phyloP scores from a whole-genome alignment of 2,329 filamentous ascomycete genomes.

The Monosporascus ibericus region DNA sequence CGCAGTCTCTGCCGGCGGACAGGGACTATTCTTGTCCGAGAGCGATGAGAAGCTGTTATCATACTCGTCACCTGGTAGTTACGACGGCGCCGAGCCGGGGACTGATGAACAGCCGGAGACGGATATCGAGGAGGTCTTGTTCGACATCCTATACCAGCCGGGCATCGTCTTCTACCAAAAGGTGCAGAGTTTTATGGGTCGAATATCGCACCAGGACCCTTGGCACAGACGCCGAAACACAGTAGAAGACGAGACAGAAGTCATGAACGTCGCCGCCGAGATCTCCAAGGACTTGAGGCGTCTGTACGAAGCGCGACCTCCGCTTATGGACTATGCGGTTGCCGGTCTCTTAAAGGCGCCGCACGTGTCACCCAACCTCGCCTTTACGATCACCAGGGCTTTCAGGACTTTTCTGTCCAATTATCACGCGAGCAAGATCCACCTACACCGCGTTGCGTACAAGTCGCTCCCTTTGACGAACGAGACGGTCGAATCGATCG shows the following conservation, averaged over 20 bases:
- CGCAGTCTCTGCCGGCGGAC: constrained; percentile 49
- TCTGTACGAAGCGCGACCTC: constrained; percentile 44
- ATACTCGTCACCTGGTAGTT: constrained; percentile 36
- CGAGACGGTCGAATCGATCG: constrained; percentile 41
- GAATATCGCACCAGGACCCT: constrained; percentile 49
- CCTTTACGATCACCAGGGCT: constrained; percentile 43
- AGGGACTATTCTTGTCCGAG: constrained; percentile 45
- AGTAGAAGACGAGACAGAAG: constrained; percentile 52
- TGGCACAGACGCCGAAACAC: constrained; percentile 51
- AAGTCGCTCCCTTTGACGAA: constrained; percentile 45
- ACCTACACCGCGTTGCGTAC: constrained; percentile 52
- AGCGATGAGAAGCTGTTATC: constrained; percentile 40
- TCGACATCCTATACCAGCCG: constrained; percentile 49
- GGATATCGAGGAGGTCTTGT: constrained; percentile 44
- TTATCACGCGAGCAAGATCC: constrained; percentile 49
- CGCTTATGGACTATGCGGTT: constrained; percentile 50
- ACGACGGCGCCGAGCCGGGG: constrained; percentile 24
- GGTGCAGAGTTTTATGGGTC: constrained; percentile 51
- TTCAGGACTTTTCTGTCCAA: constrained; percentile 51
- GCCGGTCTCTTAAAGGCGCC: constrained; percentile 42
- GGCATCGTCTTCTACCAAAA: constrained; percentile 53
- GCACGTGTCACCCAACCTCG: constrained; percentile 42
- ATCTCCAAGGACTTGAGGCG: constrained; percentile 45
- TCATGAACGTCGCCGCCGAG: constrained; percentile 46
- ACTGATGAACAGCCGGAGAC: constrained; percentile 19